Evolutionary conservation across 2,329 filamentous ascomycete genomes (phyloP), one percentile per base, ranked within the genome.

Genomic region (Fonsecaea nubica): DNA sequence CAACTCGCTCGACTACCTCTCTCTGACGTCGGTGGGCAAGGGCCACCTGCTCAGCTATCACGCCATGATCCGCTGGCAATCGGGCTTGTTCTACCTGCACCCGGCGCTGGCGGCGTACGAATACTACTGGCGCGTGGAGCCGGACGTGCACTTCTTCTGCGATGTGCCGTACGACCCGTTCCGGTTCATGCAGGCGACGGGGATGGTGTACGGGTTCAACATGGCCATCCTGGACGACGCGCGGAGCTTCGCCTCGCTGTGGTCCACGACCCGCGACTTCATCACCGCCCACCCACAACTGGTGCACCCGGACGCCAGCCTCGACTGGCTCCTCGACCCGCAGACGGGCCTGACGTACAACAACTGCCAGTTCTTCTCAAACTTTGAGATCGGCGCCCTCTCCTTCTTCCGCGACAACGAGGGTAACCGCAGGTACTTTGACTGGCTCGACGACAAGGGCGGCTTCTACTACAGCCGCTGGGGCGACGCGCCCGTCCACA

Each of bases 71-170:
- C 74, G 78, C 0, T 80, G 77, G 73, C 77, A 79, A 61, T 77
- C 75, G 42, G 76, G 78, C 3, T 77, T 77, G 67, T 80, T 80
- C 73, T 79, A 79, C 71, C 72, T 74, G 18, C 77, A 69, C 77
- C 82, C 69, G 71, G 76, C 71, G 73, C 79, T 71, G 75, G 77
- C 40, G 70, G 70, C 80, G 30, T 87, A 86, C 69, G 82, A 87
- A 62, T 89, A 83, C 81, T 88, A 86, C 74, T 87, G 85, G 86
- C 81, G 83, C 69, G 81, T 89, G 10, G 85, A 88, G 71, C 86
- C 86, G 56, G 85, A 86, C 63, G 86, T 87, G 5, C 80, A 84
- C 53, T 86, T 86, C 70, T 82, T 80, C 64, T 85, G 85, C 67
- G 78, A 85, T 62, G 76, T 80, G 50, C 69, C 74, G 35, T 80